Conservation (phyloP, 2,329 filamentous ascomycete species). For the Domatiomyces globalis region DNA sequence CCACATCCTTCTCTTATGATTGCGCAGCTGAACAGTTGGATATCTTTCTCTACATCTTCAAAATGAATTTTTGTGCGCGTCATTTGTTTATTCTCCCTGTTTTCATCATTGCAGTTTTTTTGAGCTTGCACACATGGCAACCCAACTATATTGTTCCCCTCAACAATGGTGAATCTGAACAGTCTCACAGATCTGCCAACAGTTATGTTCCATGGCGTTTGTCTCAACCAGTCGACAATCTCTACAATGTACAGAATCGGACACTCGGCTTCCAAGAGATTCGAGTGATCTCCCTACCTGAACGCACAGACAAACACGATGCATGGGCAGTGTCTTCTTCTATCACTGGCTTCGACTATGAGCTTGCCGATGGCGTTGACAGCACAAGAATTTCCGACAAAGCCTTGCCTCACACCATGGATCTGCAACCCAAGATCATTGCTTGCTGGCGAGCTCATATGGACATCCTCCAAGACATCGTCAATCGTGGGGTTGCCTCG, state of each 20-base stretch:
- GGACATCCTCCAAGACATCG: constrained; percentile 27
- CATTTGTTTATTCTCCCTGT: too few species aligned
- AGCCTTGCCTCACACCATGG: constrained; percentile 4
- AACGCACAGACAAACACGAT: constrained; percentile 37
- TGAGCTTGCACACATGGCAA: too few species aligned
- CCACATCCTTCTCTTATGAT: too few species aligned
- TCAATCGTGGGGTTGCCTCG: constrained; percentile 31
- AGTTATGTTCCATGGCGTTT: too few species aligned
- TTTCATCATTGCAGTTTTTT: too few species aligned
- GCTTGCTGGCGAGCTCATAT: constrained; percentile 27
- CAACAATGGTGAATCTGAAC: too few species aligned
- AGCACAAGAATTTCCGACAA: constrained; percentile 2
- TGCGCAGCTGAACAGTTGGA: too few species aligned
- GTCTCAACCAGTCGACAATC: not conserved
- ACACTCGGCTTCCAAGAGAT: constrained; percentile 23
- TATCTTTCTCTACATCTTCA: too few species aligned
- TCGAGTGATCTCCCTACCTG: constrained; percentile 33
- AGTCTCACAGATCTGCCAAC: too few species aligned
- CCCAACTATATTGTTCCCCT: too few species aligned
- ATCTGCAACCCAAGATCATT: constrained; percentile 1
- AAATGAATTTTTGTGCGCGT: too few species aligned
- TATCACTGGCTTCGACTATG: constrained; percentile 21
- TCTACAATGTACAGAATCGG: not conserved
- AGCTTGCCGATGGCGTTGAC: constrained; percentile 2
- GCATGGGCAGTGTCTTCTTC: constrained; percentile 30